phyloP scores from a whole-genome alignment of 169 alveolate genomes.

The Plasmodium adleri region DNA sequence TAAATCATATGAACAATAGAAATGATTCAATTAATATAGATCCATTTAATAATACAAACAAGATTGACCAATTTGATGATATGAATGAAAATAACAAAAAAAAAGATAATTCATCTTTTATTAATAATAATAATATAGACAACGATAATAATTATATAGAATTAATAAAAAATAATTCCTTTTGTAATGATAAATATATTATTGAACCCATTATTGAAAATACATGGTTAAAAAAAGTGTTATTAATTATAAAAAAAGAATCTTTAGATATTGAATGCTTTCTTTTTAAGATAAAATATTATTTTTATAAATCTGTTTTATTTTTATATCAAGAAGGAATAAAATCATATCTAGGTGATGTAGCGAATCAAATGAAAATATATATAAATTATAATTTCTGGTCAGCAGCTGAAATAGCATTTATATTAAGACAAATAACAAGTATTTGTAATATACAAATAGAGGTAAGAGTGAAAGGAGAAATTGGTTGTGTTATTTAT shows the following conservation, averaged over 20 bases:
- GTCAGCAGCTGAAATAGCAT: slow-evolving; percentile 88
- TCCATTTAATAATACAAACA: too few relatives aligned
- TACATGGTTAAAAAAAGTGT: slow-evolving; percentile 84
- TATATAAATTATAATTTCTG: slow-evolving; percentile 85
- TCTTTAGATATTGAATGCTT: slow-evolving; percentile 76
- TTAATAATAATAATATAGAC: not conserved
- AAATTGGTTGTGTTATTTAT: slow-evolving; percentile 87
- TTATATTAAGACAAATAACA: slow-evolving; percentile 80
- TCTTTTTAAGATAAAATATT: slow-evolving; percentile 76
- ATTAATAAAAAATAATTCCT: slow-evolving; percentile 38
- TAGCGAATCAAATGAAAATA: slow-evolving; percentile 87
- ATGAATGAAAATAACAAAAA: not conserved
- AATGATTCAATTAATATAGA: slow-evolving; percentile 20
- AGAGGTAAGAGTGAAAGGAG: slow-evolving; percentile 86
- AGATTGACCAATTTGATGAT: too few relatives aligned
- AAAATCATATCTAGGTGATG: slow-evolving; percentile 86
- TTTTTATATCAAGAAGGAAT: slow-evolving; percentile 86
- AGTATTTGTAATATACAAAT: slow-evolving; percentile 78
- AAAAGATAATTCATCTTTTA: not conserved
- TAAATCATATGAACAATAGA: not conserved
- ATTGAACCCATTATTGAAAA: slow-evolving; percentile 84
- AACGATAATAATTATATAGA: slow-evolving; percentile 18
- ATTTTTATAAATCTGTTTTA: slow-evolving; percentile 81
- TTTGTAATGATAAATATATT: slow-evolving; percentile 46
- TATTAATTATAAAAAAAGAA: slow-evolving; percentile 78